These are phyloP conservation scores for Penicillium sp. DNA, from an alignment of 2,329 filamentous ascomycete species.

Conservation along the genomic window DNA sequence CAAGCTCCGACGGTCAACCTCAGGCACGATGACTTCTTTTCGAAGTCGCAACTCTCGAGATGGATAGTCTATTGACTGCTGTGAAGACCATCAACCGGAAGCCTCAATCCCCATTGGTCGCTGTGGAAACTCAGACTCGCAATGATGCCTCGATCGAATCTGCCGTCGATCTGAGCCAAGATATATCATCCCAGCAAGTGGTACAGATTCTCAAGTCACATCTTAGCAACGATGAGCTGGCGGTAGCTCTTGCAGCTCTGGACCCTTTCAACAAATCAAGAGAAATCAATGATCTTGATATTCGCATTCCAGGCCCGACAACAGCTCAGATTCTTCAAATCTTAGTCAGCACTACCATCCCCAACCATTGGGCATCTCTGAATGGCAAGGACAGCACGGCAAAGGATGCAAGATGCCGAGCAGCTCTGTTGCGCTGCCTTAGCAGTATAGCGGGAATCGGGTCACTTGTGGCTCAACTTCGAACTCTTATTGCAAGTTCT, in stretches of 20 bases:
- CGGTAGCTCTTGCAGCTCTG: slow-evolving; percentile 37
- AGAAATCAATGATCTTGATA: slow-evolving; percentile 52
- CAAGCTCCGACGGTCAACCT: slow-evolving; percentile 24
- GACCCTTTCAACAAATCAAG: slow-evolving; percentile 37
- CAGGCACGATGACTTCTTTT: slow-evolving; percentile 24
- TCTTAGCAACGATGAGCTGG: slow-evolving; percentile 42
- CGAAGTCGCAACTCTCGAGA: slow-evolving; percentile 27
- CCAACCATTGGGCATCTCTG: slow-evolving; percentile 78
- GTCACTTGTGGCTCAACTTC: slow-evolving; percentile 72
- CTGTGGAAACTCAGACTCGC: slow-evolving; percentile 14
- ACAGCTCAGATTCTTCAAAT: slow-evolving; percentile 75
- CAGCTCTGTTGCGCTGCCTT: slow-evolving; percentile 65
- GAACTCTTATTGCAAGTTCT: slow-evolving; percentile 55
- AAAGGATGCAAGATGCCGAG: slow-evolving; percentile 25
- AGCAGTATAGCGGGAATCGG: slow-evolving; percentile 76
- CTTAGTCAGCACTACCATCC: slow-evolving; percentile 73
- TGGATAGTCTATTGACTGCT: slow-evolving; percentile 46
- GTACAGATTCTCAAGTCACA: slow-evolving; percentile 46
- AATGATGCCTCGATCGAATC: slow-evolving; percentile 18
- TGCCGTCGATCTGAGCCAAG: slow-evolving; percentile 21
- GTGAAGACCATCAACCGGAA: slow-evolving; percentile 42
- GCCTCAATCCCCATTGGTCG: slow-evolving; percentile 23
- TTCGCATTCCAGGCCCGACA: slow-evolving; percentile 66
- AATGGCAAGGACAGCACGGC: slow-evolving; percentile 32
- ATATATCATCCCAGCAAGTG: slow-evolving; percentile 37